These are phyloP conservation scores for Candida nanaspora DNA, from an alignment of 805 yeast species.

Conservation along the genomic window DNA sequence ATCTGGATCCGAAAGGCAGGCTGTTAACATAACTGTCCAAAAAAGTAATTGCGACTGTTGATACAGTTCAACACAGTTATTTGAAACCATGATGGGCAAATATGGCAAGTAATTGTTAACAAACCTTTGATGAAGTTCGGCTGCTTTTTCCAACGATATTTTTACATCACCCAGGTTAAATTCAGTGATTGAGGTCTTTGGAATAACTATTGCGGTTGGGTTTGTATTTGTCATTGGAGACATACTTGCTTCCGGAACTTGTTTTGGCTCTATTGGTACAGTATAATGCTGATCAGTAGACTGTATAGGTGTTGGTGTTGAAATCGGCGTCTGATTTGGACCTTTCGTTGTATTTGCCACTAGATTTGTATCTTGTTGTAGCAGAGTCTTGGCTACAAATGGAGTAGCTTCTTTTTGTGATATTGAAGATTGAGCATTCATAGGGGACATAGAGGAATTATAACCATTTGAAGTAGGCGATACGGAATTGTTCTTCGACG, in stretches of 20 bases:
- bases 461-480: neutral
- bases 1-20: slow-evolving; percentile 80
- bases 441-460: neutral
- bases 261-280: slow-evolving; percentile 6
- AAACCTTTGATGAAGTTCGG: slow-evolving; percentile 64
- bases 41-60: slow-evolving; percentile 78
- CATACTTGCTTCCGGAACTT: slow-evolving; percentile 10
- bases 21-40: slow-evolving; percentile 87
- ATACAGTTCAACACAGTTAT: slow-evolving; percentile 67
- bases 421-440: slow-evolving; percentile 1
- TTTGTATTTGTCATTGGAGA: slow-evolving; percentile 2
- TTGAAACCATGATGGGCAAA: slow-evolving; percentile 70
- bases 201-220: slow-evolving; percentile 11
- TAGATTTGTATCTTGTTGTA: slow-evolving; percentile 21
- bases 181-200: slow-evolving; percentile 39
- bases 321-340: slow-evolving; percentile 1
- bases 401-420: neutral
- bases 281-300: neutral
- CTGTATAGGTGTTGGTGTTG: neutral
- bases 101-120: slow-evolving; percentile 62
- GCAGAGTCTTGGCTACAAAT: slow-evolving; percentile 31
- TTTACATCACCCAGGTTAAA: slow-evolving; percentile 72
- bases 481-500: slow-evolving; percentile 8
- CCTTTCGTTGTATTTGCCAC: neutral
- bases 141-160: slow-evolving; percentile 60